Conservation (phyloP, 306 rosid species). For the Cucumis hystrix region DNA sequence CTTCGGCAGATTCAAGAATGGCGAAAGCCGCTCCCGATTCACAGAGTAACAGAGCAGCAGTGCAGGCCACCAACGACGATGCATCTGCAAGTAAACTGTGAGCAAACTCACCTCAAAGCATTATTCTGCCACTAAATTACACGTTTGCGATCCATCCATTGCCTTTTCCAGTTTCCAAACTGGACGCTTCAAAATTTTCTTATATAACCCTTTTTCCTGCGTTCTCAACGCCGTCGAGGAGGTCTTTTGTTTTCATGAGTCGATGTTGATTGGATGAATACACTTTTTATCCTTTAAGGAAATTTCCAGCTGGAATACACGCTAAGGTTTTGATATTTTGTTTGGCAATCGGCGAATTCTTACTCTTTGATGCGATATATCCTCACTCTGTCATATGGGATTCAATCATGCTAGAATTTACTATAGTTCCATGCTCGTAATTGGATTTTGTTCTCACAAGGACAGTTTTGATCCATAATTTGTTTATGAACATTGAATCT, state of each 20-base stretch:
- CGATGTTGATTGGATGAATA: not conserved
- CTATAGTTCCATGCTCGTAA: not conserved
- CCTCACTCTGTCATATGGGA: not conserved
- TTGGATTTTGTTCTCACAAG: not conserved
- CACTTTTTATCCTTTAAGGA: not conserved
- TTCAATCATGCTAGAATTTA: not conserved
- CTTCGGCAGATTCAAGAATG: constrained; percentile 7
- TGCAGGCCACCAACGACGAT: constrained; percentile 71
- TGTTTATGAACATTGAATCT: not conserved
- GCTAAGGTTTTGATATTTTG: not conserved
- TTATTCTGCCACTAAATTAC: not conserved
- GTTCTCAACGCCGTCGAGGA: not conserved
- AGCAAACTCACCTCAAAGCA: not conserved
- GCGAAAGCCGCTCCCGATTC: constrained; percentile 28
- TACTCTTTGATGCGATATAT: not conserved
- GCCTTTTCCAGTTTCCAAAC: not conserved
- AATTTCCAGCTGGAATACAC: not conserved
- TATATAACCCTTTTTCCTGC: not conserved
- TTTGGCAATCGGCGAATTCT: not conserved
- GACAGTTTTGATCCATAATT: not conserved
- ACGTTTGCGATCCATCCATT: not conserved
- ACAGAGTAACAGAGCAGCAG: constrained; percentile 43
- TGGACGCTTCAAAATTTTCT: not conserved
- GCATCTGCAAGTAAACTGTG: constrained; percentile 69
- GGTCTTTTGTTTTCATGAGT: not conserved